Conservation (phyloP, 495 filamentous ascomycete species). For the Usnea hakonensis region DNA sequence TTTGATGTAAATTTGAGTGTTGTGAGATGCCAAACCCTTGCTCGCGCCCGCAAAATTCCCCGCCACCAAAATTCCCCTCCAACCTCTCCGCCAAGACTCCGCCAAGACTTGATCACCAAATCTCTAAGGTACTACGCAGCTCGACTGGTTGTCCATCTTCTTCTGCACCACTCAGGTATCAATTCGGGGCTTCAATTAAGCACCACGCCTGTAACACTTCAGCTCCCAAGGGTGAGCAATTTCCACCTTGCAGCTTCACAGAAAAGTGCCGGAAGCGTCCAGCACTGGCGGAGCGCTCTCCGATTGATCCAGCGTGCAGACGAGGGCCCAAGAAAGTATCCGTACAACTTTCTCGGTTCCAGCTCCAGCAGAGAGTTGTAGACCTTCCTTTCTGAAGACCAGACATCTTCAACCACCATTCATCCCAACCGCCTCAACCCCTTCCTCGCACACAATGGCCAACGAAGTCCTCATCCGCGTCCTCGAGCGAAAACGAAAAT, state of each 20-base stretch:
- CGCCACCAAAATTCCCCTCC: conserved; percentile 4
- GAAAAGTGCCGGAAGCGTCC: not conserved
- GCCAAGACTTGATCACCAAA: not conserved
- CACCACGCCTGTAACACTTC: not conserved
- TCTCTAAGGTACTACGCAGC: not conserved
- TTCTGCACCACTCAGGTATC: not conserved
- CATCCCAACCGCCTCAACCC: not conserved
- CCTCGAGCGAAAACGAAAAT: conserved; percentile 51
- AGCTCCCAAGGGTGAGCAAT: not conserved
- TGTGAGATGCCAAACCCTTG: not conserved
- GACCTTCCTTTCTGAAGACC: no score
- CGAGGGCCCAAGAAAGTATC: not conserved
- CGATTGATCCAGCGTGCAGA: not conserved
- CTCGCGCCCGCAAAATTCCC: conserved; percentile 7
- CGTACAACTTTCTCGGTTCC: not conserved
- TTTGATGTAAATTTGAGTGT: not conserved
- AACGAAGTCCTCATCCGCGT: conserved; percentile 34
- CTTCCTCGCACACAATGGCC: conserved; percentile 27
- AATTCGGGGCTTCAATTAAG: not conserved
- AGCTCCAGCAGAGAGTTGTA: not conserved
- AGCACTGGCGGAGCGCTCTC: not conserved
- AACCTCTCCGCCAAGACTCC: conserved; percentile 9
- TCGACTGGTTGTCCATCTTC: not conserved
- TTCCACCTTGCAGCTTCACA: not conserved
- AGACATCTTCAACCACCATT: not conserved